A percentile compares a stretch with the other conserved stretches of the same genome.
These are phyloP conservation scores for Ophiostoma australiae DNA, from an alignment of 2,329 filamentous ascomycete genomes.

Conservation along the genomic window DNA sequence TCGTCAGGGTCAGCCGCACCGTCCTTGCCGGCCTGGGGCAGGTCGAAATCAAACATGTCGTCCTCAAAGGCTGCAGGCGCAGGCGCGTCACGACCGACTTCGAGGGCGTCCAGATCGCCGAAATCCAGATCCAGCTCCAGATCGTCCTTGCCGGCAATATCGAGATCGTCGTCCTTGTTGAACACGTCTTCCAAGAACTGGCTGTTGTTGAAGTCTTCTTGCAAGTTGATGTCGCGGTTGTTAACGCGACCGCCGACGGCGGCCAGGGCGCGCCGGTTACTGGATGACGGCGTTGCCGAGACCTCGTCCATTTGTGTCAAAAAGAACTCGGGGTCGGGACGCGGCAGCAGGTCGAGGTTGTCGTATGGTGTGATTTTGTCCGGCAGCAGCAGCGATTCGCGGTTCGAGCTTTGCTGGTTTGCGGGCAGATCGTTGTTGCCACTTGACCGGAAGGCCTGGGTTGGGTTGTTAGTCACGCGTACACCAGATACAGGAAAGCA, in stretches of 20 bases:
- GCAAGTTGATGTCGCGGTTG: slow-evolving; percentile 62
- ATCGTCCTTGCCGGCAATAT: slow-evolving; percentile 56
- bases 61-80: slow-evolving; percentile 62
- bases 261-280: slow-evolving; percentile 45
- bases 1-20: slow-evolving; percentile 37
- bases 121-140: slow-evolving; percentile 70
- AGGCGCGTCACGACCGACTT: slow-evolving; percentile 84
- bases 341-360: slow-evolving; percentile 68
- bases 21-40: slow-evolving; percentile 52
- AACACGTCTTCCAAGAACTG: slow-evolving; percentile 71
- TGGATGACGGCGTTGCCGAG: slow-evolving; percentile 48
- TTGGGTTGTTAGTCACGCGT: slow-evolving; percentile 28
- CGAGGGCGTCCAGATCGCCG: slow-evolving; percentile 64
- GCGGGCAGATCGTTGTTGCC: slow-evolving; percentile 94
- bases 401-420: slow-evolving; percentile 72
- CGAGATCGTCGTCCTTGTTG: slow-evolving; percentile 53
- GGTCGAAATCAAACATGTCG: slow-evolving; percentile 60
- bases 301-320: slow-evolving; percentile 68
- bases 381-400: slow-evolving; percentile 80
- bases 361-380: slow-evolving; percentile 93
- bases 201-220: slow-evolving; percentile 67
- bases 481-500: not conserved
- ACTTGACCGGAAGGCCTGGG: slow-evolving; percentile 82
- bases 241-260: slow-evolving; percentile 54
- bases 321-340: slow-evolving; percentile 81